Conservation (phyloP, 2,329 filamentous ascomycete species). For the Teratosphaeria viscida region DNA sequence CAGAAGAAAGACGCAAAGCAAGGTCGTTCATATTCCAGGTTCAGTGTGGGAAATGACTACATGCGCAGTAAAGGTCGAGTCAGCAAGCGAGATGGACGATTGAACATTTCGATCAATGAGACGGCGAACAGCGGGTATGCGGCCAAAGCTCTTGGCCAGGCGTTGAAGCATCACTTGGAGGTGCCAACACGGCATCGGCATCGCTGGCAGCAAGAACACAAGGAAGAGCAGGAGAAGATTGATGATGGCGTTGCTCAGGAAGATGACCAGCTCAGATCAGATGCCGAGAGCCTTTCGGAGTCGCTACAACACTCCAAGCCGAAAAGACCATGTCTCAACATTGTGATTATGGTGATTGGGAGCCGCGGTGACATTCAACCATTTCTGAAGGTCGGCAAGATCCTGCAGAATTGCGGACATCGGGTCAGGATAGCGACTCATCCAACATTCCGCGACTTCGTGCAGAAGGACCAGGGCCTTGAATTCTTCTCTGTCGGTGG, state of each 20-base stretch:
- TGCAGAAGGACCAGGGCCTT: slow-evolving; percentile 59
- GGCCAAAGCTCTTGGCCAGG: slow-evolving; percentile 59
- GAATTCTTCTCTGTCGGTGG: slow-evolving; percentile 76
- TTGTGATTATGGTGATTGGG: slow-evolving; percentile 77
- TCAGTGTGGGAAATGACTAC: slow-evolving; percentile 53
- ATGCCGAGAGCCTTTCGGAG: slow-evolving; percentile 16
- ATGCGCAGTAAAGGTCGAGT: slow-evolving; percentile 56
- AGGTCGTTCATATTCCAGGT: slow-evolving; percentile 37
- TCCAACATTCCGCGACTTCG: slow-evolving; percentile 64
- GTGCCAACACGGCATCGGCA: slow-evolving; percentile 18
- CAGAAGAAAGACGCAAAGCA: slow-evolving; percentile 8
- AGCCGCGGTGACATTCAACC: slow-evolving; percentile 72
- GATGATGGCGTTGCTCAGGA: not conserved
- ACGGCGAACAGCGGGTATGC: slow-evolving; percentile 59
- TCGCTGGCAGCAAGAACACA: not conserved
- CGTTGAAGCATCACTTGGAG: slow-evolving; percentile 46
- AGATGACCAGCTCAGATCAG: slow-evolving; percentile 4
- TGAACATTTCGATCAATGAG: slow-evolving; percentile 64
- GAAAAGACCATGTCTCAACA: slow-evolving; percentile 50
- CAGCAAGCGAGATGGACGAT: slow-evolving; percentile 56
- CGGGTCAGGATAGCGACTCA: slow-evolving; percentile 70
- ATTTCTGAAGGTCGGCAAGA: slow-evolving; percentile 64
- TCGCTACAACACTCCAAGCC: slow-evolving; percentile 13
- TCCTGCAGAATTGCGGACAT: slow-evolving; percentile 61
- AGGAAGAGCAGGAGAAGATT: not conserved